A percentile compares a stretch with the other conserved stretches of the same genome.
Evolutionary conservation across 129 eudicot genomes (phyloP).

Genomic region (Cynara cardunculus): DNA sequence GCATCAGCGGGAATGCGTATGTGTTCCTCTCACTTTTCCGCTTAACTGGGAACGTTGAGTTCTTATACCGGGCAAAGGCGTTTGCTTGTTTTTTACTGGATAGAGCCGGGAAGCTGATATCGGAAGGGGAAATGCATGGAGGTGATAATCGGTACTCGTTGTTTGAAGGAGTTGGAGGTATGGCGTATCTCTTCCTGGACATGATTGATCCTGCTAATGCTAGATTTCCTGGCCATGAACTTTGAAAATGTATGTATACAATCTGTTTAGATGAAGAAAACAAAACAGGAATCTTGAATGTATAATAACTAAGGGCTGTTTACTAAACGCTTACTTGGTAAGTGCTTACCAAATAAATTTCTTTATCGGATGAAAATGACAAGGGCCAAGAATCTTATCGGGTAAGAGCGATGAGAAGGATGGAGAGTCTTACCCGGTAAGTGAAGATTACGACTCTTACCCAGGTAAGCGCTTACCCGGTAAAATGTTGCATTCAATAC

Average conservation of each 20-base stretch:
- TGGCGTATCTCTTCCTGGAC: conserved; percentile 11
- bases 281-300: background rate
- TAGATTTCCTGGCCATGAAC: conserved; percentile 17
- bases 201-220: conserved; percentile 9
- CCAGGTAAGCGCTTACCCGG: too few relatives aligned
- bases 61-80: conserved; percentile 2
- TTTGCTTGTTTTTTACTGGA: conserved; percentile 11
- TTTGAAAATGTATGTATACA: background rate
- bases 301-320: background rate
- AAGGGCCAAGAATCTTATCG: too few relatives aligned
- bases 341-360: too few relatives aligned
- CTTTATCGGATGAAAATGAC: too few relatives aligned
- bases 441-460: too few relatives aligned
- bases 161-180: conserved; percentile 16
- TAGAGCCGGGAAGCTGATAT: background rate
- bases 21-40: background rate
- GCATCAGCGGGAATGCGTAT: conserved; percentile 6
- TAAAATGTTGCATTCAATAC: too few relatives aligned
- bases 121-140: conserved; percentile 5
- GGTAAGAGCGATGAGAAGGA: too few relatives aligned
- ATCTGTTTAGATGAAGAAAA: background rate
- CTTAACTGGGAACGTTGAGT: background rate
- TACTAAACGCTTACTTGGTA: too few relatives aligned
- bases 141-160: conserved; percentile 15
- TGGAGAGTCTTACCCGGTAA: too few relatives aligned